These are phyloP conservation scores for Epichloe scottii DNA, from an alignment of 2,329 filamentous ascomycete species.

Conservation along the genomic window DNA sequence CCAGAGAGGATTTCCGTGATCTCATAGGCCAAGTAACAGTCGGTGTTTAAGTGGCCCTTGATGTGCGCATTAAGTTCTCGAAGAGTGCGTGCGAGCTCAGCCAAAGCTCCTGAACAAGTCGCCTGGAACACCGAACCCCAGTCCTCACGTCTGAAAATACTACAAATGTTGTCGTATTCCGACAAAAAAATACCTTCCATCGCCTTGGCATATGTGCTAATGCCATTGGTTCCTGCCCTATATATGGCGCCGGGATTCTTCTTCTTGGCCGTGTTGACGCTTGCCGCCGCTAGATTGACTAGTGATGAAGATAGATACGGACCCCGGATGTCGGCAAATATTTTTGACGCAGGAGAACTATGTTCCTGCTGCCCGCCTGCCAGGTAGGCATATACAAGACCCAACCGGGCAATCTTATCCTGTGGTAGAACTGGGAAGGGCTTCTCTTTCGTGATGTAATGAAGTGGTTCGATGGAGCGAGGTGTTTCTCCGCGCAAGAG, in stretches of 20 bases:
- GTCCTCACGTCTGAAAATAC: slow-evolving; percentile 74
- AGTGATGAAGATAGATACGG: slow-evolving; percentile 75
- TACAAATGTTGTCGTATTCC: slow-evolving; percentile 84
- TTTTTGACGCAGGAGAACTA: slow-evolving; percentile 61
- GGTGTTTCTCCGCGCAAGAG: slow-evolving; percentile 65
- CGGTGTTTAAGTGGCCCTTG: slow-evolving; percentile 71
- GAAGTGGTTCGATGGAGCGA: slow-evolving; percentile 71
- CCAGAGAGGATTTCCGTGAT: slow-evolving; percentile 81
- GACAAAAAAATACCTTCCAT: slow-evolving; percentile 79
- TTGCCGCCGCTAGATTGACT: slow-evolving; percentile 77
- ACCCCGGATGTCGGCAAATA: slow-evolving; percentile 77
- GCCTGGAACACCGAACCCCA: slow-evolving; percentile 68
- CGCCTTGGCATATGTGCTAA: slow-evolving; percentile 75
- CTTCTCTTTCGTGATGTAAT: slow-evolving; percentile 81
- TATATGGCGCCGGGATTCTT: slow-evolving; percentile 76
- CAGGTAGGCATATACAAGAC: slow-evolving; percentile 70
- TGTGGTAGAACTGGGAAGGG: slow-evolving; percentile 71
- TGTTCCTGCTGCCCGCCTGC: slow-evolving; percentile 43
- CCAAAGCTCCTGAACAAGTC: slow-evolving; percentile 65
- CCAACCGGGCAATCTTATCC: slow-evolving; percentile 62
- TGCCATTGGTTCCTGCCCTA: slow-evolving; percentile 77
- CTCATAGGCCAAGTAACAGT: slow-evolving; percentile 92
- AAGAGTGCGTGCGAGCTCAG: slow-evolving; percentile 74
- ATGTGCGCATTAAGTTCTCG: slow-evolving; percentile 85
- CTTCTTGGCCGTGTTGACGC: slow-evolving; percentile 70